These are phyloP conservation scores for Trebouxiophyceae sp. DNA, from an alignment of 163 green algal genomes.

Conservation along the genomic window DNA sequence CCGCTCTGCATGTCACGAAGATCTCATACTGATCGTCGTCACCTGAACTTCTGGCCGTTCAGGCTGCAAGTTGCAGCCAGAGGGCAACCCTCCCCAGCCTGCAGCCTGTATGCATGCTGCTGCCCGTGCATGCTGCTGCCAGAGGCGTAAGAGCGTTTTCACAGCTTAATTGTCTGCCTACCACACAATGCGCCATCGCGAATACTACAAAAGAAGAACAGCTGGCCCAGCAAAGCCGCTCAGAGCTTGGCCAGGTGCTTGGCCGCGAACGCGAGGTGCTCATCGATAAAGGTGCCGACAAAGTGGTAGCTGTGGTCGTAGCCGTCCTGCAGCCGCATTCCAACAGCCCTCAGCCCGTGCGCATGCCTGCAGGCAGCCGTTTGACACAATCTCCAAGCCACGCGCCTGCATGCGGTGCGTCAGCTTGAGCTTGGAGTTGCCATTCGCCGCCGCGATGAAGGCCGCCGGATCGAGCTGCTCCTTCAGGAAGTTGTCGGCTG, in stretches of 20 bases:
- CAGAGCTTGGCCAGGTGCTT: conserved; percentile 1
- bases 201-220: too few species aligned
- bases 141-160: too few species aligned
- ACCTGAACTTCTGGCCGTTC: too few species aligned
- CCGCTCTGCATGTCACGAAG: too few species aligned
- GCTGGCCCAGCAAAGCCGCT: too few species aligned
- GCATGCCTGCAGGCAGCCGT: conserved; percentile 68
- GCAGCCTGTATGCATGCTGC: too few species aligned
- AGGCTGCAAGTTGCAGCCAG: too few species aligned
- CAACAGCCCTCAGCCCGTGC: neutral
- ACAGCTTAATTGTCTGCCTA: too few species aligned
- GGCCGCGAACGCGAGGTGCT: conserved; percentile 60
- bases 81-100: too few species aligned
- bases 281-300: conserved; percentile 84
- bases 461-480: conserved; percentile 70
- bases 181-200: too few species aligned
- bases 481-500: conserved; percentile 58
- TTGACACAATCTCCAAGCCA: neutral
- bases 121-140: too few species aligned
- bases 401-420: conserved; percentile 58
- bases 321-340: conserved; percentile 48
- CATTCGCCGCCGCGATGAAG: conserved; percentile 59
- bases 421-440: conserved; percentile 33
- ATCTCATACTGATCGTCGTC: too few species aligned
- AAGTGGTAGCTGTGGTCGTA: conserved; percentile 96